These are phyloP conservation scores for Oryza meyeriana DNA, from an alignment of 176 grass and related monocot genomes.

Conservation along the genomic window DNA sequence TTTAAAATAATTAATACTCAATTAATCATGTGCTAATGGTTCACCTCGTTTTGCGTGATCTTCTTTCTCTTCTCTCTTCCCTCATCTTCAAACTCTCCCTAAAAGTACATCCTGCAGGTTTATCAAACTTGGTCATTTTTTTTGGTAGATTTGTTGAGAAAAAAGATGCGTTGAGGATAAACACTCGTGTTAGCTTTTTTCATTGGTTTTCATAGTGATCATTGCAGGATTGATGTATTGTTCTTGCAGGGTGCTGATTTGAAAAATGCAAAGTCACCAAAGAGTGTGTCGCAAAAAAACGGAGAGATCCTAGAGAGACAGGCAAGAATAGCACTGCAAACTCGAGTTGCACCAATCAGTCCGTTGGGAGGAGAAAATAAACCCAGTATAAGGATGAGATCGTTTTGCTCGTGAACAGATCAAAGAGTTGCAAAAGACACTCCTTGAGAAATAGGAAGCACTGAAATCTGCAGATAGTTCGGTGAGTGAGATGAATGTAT, in stretches of 20 bases:
- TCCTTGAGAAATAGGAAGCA: constrained; percentile 75
- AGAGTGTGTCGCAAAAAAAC: constrained; percentile 48
- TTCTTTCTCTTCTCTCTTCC: no score
- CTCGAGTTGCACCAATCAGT: neutral
- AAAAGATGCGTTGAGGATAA: neutral
- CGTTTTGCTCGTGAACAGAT: constrained; percentile 54
- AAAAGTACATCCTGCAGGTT: constrained; percentile 22
- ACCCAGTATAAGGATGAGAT: constrained; percentile 58
- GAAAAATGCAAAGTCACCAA: constrained; percentile 46
- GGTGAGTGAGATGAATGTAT: constrained; percentile 61
- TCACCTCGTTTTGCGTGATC: no score
- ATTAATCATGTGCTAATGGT: no score
- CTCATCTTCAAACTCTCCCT: no score
- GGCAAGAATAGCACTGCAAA: constrained; percentile 28
- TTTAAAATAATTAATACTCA: no score
- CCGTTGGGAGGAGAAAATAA: constrained; percentile 34
- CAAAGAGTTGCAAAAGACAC: constrained; percentile 66
- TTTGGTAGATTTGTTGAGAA: neutral
- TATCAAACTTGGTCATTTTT: neutral
- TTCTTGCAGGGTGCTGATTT: constrained; percentile 38
- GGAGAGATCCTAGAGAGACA: constrained; percentile 55
- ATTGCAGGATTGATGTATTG: neutral
- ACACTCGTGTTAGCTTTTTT: neutral
- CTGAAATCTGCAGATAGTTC: constrained; percentile 61
- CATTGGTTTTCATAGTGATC: neutral